phyloP scores from a whole-genome alignment of 2,329 filamentous ascomycete species.

The Xylaria sp. region DNA sequence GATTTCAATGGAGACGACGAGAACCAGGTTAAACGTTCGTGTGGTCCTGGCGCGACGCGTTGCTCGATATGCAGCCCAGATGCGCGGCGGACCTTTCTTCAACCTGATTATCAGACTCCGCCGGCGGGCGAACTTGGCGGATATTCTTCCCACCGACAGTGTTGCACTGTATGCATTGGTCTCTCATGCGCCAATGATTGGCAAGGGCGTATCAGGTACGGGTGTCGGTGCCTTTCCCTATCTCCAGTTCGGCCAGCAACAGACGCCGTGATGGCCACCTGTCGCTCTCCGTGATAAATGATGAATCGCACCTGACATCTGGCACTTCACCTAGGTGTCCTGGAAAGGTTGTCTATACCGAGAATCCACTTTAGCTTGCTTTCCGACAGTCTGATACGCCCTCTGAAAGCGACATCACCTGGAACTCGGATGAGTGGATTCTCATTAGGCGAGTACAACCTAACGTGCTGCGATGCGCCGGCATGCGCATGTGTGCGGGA shows the following conservation, averaged over 20 bases:
- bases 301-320: neutral
- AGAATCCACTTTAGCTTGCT: neutral
- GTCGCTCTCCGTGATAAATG: neutral
- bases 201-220: too few species aligned
- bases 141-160: slow-evolving; percentile 12
- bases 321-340: slow-evolving; percentile 21
- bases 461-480: slow-evolving; percentile 10
- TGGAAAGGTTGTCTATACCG: slow-evolving; percentile 2
- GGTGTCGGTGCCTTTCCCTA: too few species aligned
- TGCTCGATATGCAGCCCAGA: neutral
- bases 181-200: neutral
- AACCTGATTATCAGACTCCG: neutral
- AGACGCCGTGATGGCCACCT: neutral
- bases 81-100: neutral
- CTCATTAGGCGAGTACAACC: slow-evolving; percentile 8
- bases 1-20: slow-evolving; percentile 11
- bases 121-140: neutral
- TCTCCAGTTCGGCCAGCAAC: neutral
- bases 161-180: neutral
- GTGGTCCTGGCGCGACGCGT: slow-evolving; percentile 8
- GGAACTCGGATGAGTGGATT: slow-evolving; percentile 8
- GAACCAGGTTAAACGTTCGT: slow-evolving; percentile 4
- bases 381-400: neutral
- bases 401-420: neutral
- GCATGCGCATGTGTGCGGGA: slow-evolving; percentile 9